Base-by-base conservation (phyloP, 2,329 filamentous ascomycete genomes). In the Penicillium sp. region DNA sequence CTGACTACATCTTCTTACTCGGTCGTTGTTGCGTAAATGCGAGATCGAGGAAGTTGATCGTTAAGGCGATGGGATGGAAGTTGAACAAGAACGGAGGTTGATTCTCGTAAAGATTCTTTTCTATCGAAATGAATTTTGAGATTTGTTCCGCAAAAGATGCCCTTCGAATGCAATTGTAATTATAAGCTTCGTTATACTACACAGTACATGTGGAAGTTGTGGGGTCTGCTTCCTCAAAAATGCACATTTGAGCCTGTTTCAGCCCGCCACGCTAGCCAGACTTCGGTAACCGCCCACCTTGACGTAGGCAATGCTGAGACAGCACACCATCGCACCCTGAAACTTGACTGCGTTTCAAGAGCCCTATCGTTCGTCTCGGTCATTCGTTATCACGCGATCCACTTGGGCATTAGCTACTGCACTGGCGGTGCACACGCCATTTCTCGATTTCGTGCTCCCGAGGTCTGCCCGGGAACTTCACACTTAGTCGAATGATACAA, bases 1-100 rank as follows among this genome's bases (percentile, higher is more conserved):
- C 61, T 77, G 30, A 71, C 60, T 33, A 67, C 69, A 22, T 70
- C 72, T 6, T 58, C 66, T n/a, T 77, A 74, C 66, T 72, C 71
- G 28, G 71, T 69, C 10, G 64, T 60, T 33, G 65, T 74, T 55
- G 67, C 61, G 22, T 74, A 69, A 70, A 22, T 49, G n/a, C 7
- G 33, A 40, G 16, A 22, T n/a, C 25, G 37, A 35, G 37, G 22
- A 28, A 13, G 38, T 11, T 43, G 25, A 13, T 11, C 6, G 30
- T 52, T 5, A 3, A 19, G 33, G 28, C 11, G 30, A 30, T 40
- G 26, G 19, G 19, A 30, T 30, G 38, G 25, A 43, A 42, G 25
- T 11, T 28, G 38, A 1, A 54, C 26, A 14, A 26, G 28, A 8
- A 16, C 8, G 13, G 16, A 16, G 40, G 46, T 22, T 8, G 30